Conservation (phyloP, 2,329 filamentous ascomycete genomes). For the Arthrobotrys conoides region DNA sequence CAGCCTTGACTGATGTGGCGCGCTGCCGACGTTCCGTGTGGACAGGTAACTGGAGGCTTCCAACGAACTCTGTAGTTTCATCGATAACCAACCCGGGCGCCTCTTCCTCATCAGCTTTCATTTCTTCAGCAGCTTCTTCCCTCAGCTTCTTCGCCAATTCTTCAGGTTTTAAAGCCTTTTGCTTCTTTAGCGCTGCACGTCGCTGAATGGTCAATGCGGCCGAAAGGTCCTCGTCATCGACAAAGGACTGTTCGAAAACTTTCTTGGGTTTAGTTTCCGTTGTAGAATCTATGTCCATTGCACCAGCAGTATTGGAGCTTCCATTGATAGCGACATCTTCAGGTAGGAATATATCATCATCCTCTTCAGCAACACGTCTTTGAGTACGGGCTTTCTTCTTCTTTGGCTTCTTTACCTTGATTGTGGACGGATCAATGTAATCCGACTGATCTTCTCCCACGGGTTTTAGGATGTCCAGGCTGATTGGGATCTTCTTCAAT, state of each 20-base stretch:
- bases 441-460: conserved; percentile 80
- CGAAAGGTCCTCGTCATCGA: conserved; percentile 94
- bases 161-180: conserved; percentile 86
- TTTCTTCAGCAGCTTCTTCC: conserved; percentile 77
- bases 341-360: conserved; percentile 72
- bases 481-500: conserved; percentile 79
- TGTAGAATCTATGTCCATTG: conserved; percentile 83
- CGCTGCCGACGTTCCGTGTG: conserved; percentile 71
- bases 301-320: conserved; percentile 63
- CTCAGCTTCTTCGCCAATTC: conserved; percentile 86
- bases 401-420: conserved; percentile 95
- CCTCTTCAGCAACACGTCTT: conserved; percentile 70
- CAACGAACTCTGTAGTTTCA: conserved; percentile 94
- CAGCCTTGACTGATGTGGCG: conserved; percentile 33
- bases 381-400: conserved; percentile 73
- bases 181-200: conserved; percentile 87
- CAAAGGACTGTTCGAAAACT: conserved; percentile 78
- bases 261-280: conserved; percentile 72
- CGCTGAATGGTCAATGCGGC: conserved; percentile 86
- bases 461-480: conserved; percentile 77
- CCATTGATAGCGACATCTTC: conserved; percentile 64
- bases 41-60: conserved; percentile 80
- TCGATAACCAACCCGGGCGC: conserved; percentile 86
- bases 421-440: conserved; percentile 86
- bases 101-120: conserved; percentile 70